Percentiles rank a stretch among this genome's conserved stretches.
These are phyloP conservation scores for Cercospora sp. DNA, from an alignment of 2,329 filamentous ascomycete species.

Conservation along the genomic window DNA sequence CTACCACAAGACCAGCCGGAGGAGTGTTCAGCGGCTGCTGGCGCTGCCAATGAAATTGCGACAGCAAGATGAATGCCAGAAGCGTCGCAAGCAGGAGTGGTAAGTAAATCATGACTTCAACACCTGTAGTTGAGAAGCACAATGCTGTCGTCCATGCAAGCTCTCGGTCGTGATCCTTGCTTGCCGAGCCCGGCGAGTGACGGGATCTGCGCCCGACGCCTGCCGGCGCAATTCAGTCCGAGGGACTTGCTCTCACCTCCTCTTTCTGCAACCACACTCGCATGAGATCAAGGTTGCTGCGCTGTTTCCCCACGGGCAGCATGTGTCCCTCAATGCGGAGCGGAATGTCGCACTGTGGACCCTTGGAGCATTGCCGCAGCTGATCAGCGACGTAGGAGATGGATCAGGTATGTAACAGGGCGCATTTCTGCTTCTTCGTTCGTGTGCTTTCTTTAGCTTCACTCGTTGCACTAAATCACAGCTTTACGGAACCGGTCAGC, in stretches of 20 bases:
- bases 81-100: background rate
- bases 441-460: background rate
- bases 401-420: constrained; percentile 1
- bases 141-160: background rate
- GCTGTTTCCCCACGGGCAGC: constrained; percentile 4
- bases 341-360: constrained; percentile 7
- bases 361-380: background rate
- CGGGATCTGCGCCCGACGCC: background rate
- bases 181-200: constrained; percentile 3
- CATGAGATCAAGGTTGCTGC: background rate
- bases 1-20: background rate
- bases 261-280: background rate
- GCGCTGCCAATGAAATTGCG: background rate
- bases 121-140: constrained; percentile 1
- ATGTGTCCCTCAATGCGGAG: constrained; percentile 13
- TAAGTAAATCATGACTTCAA: background rate
- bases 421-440: background rate
- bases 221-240: background rate
- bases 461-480: background rate
- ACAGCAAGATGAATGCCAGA: background rate
- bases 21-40: background rate
- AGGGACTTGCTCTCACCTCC: background rate
- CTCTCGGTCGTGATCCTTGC: background rate
- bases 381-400: background rate
- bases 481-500: background rate